phyloP scores from a whole-genome alignment of 1,139 yeast genomes.

The Pichia terricola region DNA sequence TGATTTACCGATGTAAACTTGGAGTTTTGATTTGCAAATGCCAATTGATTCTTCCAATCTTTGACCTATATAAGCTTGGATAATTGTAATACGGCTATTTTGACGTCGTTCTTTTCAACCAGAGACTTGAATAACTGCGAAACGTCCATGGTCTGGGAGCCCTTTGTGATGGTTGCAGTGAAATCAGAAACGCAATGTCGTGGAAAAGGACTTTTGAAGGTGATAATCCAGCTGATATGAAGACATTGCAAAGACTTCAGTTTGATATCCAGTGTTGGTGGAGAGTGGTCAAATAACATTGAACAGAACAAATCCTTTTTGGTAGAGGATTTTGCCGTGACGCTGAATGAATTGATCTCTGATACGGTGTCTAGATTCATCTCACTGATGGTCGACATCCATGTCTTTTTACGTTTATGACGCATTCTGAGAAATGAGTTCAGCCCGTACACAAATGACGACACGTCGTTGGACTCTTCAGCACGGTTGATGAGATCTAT shows the following conservation, averaged over 20 bases:
- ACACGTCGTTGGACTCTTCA: conserved; percentile 13
- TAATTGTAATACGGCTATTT: conserved; percentile 1
- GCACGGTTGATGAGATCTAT: conserved; percentile 11
- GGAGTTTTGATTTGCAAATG: too few relatives aligned
- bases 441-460: conserved; percentile 17
- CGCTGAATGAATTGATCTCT: background rate
- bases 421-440: conserved; percentile 9
- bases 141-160: background rate
- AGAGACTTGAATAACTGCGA: conserved; percentile 3
- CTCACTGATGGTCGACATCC: conserved; percentile 5
- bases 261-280: background rate
- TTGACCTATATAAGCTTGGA: too few relatives aligned
- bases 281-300: conserved; percentile 5
- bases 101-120: conserved; percentile 4
- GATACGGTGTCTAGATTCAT: too few relatives aligned
- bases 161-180: background rate
- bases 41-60: background rate
- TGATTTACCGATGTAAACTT: too few relatives aligned
- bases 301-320: background rate
- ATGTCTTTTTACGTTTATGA: conserved; percentile 5
- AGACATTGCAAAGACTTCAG: background rate
- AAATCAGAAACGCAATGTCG: conserved; percentile 6
- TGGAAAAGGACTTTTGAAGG: background rate
- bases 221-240: background rate
- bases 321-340: background rate